Evolutionary conservation across 192 early-diverging fungal species (phyloP).

Genomic region (Fimicolochytrium jonesii): DNA sequence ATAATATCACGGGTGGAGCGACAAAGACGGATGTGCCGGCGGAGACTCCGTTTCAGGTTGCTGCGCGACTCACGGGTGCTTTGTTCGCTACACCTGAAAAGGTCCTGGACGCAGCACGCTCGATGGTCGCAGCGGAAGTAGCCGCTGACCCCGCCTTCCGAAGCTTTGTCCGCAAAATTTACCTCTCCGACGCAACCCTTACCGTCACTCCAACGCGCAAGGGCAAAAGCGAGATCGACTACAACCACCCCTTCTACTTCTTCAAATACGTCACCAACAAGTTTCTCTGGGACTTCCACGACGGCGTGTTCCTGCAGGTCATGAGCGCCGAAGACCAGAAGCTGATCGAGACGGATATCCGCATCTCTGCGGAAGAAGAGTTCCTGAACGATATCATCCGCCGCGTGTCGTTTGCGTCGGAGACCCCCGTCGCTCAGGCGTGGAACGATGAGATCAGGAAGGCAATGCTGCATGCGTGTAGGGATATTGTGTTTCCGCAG

Average conservation of each 20-base stretch:
- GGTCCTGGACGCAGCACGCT: constrained; percentile 65
- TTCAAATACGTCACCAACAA: constrained; percentile 86
- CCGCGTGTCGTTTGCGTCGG: constrained; percentile 54
- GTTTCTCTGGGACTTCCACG: constrained; percentile 63
- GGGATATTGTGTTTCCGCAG: constrained; percentile 66
- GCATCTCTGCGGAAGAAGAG: constrained; percentile 44
- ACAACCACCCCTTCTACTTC: constrained; percentile 69
- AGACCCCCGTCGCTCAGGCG: constrained; percentile 53
- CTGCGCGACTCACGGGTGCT: constrained; percentile 40
- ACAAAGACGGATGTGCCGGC: not conserved
- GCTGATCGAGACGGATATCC: constrained; percentile 58
- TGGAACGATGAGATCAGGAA: constrained; percentile 79
- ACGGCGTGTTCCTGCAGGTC: constrained; percentile 74
- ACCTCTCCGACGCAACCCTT: constrained; percentile 63
- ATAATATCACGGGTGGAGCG: not conserved
- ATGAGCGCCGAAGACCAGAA: constrained; percentile 69
- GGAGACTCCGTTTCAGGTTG: constrained; percentile 50
- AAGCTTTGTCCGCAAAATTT: constrained; percentile 69
- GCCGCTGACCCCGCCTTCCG: constrained; percentile 74
- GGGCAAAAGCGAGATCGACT: constrained; percentile 71
- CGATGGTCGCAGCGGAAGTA: constrained; percentile 71
- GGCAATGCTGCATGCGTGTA: constrained; percentile 54
- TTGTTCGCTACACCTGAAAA: constrained; percentile 44
- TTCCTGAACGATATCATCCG: constrained; percentile 49
- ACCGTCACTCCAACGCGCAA: constrained; percentile 76